Base-by-base conservation (phyloP, 805 yeast species). In the Candida anglica region DNA sequence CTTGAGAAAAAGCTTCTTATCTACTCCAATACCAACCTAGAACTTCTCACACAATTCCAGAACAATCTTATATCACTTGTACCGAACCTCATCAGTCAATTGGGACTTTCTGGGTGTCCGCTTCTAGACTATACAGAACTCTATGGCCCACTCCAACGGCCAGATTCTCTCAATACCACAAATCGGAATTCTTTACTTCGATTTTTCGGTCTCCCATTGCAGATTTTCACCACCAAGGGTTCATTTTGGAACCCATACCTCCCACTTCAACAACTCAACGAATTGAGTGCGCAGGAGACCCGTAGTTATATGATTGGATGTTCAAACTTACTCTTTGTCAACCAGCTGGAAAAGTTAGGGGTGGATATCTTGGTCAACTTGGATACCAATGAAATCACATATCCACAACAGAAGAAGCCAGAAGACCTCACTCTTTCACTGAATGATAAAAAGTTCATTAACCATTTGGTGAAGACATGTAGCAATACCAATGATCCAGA, bases 221-320 rank as follows among this genome's bases (percentile, higher is more conserved):
- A 83, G 46, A 57, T 88, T 1, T 93, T 93, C 58, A 87, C 87
- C 32, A 66, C 72, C 6, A 75, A 77, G 44, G 94, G 94, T 28
- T 88, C 94, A 1, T 71, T 91, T 39, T 89, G 94, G 69, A 81
- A 83, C 46, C 98, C 98, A 2, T 93, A 91, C 59, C 71, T 89
- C n/a, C 95, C 98, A 0, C 63, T 93, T 36, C 98, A 91, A 56
- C 98, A 91, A 52, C 63, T 91, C 36, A 84, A 83, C 33, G 88
- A 84, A 45, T 65, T 93, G 33, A 67, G 65, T 20, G 69, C 73
- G 15, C 62, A 66, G 1, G 73, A 70, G 32, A 73, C 89, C 0
- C 63, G 71, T 22, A 78, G 79, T 52, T 93, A 77, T 44, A 62
- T 86, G 51, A 73, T 86, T 31, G 98, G 98, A 1, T 81, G 94